These are phyloP conservation scores for Diacronema lutheri DNA, from an alignment of 78 protist species.

Conservation along the genomic window DNA sequence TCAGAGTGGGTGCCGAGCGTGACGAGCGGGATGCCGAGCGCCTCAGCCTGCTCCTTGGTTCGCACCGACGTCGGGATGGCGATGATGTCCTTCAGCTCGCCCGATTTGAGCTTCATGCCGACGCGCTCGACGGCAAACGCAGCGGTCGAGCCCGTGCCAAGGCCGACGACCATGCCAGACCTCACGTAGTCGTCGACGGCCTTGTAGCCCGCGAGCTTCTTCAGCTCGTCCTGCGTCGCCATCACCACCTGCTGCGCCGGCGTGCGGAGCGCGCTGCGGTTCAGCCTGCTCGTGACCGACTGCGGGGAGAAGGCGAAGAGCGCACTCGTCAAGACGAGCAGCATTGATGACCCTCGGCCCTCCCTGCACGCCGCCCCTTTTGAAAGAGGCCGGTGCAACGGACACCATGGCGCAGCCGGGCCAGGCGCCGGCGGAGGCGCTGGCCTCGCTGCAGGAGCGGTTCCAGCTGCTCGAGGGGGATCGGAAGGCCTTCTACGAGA, in stretches of 20 bases:
- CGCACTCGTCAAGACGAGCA: no score
- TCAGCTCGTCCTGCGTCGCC: not conserved
- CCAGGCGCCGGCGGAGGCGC: not conserved
- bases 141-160: slow-evolving; percentile 59
- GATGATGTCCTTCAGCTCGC: slow-evolving; percentile 45
- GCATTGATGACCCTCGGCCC: no score
- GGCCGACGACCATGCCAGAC: slow-evolving; percentile 52
- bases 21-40: slow-evolving; percentile 35
- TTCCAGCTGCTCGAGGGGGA: slow-evolving; percentile 10
- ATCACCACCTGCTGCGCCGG: no score
- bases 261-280: not conserved
- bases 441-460: not conserved
- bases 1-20: slow-evolving; percentile 36
- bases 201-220: slow-evolving; percentile 16
- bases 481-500: slow-evolving; percentile 15
- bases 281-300: no score
- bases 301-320: no score
- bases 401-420: no score
- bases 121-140: slow-evolving; percentile 39
- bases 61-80: slow-evolving; percentile 45
- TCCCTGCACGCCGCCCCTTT: no score
- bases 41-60: slow-evolving; percentile 40
- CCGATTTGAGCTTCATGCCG: slow-evolving; percentile 19
- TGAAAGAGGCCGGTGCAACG: no score
- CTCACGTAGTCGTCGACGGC: slow-evolving; percentile 37